These are phyloP conservation scores for Anacardium occidentale DNA, from an alignment of 345 rosid genomes.

Conservation along the genomic window DNA sequence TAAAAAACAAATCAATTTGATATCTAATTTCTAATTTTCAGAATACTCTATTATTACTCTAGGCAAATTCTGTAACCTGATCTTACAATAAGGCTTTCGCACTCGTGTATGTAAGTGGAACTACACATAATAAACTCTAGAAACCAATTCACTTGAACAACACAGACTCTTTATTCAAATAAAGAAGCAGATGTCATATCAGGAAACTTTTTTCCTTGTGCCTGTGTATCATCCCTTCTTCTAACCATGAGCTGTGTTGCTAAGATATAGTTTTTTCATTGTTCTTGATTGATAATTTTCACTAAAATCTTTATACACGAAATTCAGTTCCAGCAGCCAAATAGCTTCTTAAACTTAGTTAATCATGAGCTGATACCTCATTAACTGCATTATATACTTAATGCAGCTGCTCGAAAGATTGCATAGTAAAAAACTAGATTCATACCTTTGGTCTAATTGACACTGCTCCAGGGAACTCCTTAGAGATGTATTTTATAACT, in stretches of 20 bases:
- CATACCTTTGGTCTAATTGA: conserved; percentile 69
- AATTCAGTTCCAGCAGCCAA: neutral
- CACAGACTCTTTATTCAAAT: neutral
- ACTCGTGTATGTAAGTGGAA: neutral
- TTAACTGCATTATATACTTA: neutral
- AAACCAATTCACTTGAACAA: neutral
- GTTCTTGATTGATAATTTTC: neutral
- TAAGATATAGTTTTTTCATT: neutral
- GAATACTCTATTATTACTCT: neutral
- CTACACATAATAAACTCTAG: neutral
- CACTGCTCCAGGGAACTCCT: conserved; percentile 47
- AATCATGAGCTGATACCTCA: neutral
- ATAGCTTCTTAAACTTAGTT: conserved; percentile 1
- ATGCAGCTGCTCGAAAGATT: neutral
- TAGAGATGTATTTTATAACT: conserved; percentile 50
- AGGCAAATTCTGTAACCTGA: neutral
- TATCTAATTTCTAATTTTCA: neutral
- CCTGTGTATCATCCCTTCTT: neutral
- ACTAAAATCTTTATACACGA: neutral
- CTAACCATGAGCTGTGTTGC: neutral
- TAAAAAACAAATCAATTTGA: neutral
- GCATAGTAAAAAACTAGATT: neutral
- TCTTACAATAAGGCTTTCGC: neutral
- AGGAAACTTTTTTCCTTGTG: neutral
- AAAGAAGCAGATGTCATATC: neutral